phyloP scores from a whole-genome alignment of 2,329 filamentous ascomycete genomes.

The Colletotrichum sp. region DNA sequence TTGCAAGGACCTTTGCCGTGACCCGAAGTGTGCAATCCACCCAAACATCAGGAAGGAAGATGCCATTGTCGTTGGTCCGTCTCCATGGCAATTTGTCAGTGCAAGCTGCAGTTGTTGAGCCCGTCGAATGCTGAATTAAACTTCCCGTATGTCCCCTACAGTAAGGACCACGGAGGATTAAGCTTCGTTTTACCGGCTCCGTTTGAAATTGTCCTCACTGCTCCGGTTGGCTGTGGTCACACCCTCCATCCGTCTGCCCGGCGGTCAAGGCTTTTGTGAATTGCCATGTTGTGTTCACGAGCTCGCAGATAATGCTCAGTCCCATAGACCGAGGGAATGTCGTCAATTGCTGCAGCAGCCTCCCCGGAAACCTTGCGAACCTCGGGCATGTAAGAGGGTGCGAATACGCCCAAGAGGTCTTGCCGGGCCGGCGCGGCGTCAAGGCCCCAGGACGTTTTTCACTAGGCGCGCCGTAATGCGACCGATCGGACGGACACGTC shows the following conservation, averaged over 20 bases:
- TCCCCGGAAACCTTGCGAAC: not conserved
- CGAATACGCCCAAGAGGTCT: not conserved
- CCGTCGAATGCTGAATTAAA: not conserved
- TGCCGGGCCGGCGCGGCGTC: constrained; percentile 5
- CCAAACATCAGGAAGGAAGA: not conserved
- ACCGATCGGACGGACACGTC: not conserved
- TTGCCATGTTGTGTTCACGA: not conserved
- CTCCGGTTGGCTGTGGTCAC: not conserved
- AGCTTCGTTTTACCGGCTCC: not conserved
- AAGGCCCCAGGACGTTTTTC: not conserved
- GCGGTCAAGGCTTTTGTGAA: not conserved
- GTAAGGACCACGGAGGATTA: not conserved
- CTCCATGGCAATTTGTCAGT: not conserved
- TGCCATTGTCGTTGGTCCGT: not conserved
- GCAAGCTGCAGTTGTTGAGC: not conserved
- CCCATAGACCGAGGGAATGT: not conserved
- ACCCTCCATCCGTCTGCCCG: not conserved
- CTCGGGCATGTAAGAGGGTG: not conserved
- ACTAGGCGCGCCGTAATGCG: not conserved
- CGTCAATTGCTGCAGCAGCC: not conserved
- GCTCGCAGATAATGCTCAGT: not conserved
- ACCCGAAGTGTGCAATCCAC: not conserved
- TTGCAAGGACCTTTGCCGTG: not conserved
- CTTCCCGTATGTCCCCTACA: not conserved
- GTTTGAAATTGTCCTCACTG: not conserved